Evolutionary conservation across 148 eudicot genomes (phyloP).

Genomic region (Fagopyrum esculentum): DNA sequence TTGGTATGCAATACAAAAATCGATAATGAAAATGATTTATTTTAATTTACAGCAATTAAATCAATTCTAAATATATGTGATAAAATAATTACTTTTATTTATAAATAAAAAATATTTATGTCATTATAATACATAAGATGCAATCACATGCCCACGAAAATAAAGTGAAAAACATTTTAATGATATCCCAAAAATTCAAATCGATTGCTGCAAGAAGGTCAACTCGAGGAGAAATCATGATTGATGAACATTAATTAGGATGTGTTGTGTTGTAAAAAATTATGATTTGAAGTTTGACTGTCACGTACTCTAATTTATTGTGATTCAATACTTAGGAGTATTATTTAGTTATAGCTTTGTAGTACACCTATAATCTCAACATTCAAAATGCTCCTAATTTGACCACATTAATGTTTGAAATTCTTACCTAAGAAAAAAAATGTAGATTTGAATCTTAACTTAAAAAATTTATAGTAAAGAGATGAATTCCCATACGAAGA

Average conservation of each 20-base stretch:
- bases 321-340: not conserved
- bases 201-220: not conserved
- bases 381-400: not conserved
- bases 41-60: no score
- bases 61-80: no score
- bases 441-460: not conserved
- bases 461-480: not conserved
- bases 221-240: not conserved
- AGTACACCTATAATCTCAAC: not conserved
- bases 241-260: not conserved
- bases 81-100: no score
- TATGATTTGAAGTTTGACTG: not conserved
- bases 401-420: not conserved
- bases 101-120: no score
- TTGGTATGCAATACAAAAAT: no score
- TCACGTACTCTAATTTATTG: not conserved
- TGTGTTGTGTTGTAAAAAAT: not conserved
- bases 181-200: not conserved
- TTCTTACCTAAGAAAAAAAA: not conserved
- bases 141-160: no score
- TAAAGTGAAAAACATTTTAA: not conserved
- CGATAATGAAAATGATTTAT: no score
- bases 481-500: no score
- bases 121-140: no score
- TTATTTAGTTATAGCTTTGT: not conserved